Conservation (phyloP, 2,329 filamentous ascomycete species). For the Daldinia eschscholtzii region DNA sequence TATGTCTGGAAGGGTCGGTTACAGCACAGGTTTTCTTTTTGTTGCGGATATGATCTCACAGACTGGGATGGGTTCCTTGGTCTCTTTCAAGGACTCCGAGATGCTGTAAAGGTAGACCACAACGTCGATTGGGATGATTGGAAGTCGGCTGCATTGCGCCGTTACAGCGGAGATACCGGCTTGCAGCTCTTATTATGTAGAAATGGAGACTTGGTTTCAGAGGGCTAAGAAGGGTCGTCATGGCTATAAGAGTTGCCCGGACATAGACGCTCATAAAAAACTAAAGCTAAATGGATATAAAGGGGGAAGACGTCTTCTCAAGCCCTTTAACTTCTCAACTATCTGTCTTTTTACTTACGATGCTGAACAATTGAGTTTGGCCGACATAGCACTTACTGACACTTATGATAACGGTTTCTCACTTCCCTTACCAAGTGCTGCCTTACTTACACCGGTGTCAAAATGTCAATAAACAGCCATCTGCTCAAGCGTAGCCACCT, state of each 20-base stretch:
- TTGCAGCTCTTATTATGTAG: neutral
- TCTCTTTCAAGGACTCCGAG: conserved; percentile 57
- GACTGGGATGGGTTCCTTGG: conserved; percentile 60
- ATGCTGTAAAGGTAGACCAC: conserved; percentile 52
- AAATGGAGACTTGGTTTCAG: neutral
- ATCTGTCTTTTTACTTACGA: too few relatives aligned
- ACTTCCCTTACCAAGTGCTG: too few relatives aligned
- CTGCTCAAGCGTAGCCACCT: neutral
- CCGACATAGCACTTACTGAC: too few relatives aligned
- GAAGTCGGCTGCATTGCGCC: neutral
- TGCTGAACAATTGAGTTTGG: too few relatives aligned
- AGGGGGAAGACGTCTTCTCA: too few relatives aligned
- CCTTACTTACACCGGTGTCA: too few relatives aligned
- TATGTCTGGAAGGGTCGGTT: conserved; percentile 54
- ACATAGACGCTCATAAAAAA: too few relatives aligned
- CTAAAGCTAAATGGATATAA: too few relatives aligned
- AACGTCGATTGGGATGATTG: conserved; percentile 52
- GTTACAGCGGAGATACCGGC: neutral
- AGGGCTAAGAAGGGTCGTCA: neutral
- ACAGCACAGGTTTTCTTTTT: conserved; percentile 58
- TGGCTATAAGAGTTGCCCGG: neutral
- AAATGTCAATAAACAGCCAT: too few relatives aligned
- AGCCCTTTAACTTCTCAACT: too few relatives aligned
- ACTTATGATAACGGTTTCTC: too few relatives aligned
- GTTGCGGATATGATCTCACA: conserved; percentile 57